Base-by-base conservation (phyloP, 2,329 filamentous ascomycete species). In the Alternaria triticina region DNA sequence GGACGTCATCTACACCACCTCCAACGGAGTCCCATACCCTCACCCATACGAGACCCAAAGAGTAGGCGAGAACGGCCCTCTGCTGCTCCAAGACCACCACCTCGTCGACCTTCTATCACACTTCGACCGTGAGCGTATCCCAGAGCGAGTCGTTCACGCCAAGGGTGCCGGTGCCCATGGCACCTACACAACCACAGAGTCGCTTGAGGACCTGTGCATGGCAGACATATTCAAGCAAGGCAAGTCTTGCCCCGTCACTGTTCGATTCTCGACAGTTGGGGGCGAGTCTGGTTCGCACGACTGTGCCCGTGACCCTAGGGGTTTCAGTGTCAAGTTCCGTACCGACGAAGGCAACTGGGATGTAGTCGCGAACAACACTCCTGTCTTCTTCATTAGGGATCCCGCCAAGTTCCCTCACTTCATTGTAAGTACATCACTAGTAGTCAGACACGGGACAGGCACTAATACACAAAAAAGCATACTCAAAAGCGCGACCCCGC, bases 331-430 rank as follows among this genome's bases (percentile, higher is more conserved):
- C 67, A 93, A 93, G 80, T 90, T 93, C 80, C 85, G 89, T 40
- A 92, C 90, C 0, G 87, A 90, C 17, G 88, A 92, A 70, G 90
- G 90, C n/a, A 92, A 92, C 70, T 91, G 87, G 86, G 90, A 92
- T 72, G 84, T 89, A 77, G 90, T 92, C 8, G 88, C 87, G 65
- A 92, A 91, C 82, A 92, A 92, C 75, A 91, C 89, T 0, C 90
- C 90, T 0, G 87, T 92, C 3, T 93, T 93, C 83, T 93, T 93
- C 80, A 74, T 92, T n/a, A 84, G 90, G 57, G 90, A 93, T 66
- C 89, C 90, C 0, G 85, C 88, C 67, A 92, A 93, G 78, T 92
- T 73, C 40, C 67, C 69, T n/a, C 82, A 89, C 73, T 90, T 92
- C 73, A 92, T 92, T 57, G 57, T 59, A 54, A 52, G 57, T 13